Evolutionary conservation across 192 early-diverging fungal species (phyloP), one percentile per base, ranked within the genome.

Genomic region (Paraglomus brasilianum): DNA sequence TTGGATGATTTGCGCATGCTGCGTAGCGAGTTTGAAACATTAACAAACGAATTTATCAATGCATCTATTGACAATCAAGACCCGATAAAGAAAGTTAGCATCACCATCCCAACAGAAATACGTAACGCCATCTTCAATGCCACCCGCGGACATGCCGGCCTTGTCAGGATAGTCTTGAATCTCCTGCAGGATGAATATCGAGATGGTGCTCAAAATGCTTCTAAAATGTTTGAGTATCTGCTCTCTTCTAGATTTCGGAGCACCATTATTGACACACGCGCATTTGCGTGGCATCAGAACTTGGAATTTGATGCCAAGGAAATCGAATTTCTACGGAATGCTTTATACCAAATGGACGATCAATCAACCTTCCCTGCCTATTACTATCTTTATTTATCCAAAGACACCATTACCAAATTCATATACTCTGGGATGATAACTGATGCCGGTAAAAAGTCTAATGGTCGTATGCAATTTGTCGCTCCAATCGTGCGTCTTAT

Each of bases 81-180:
- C n/a, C n/a, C n/a, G n/a, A n/a, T n/a, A n/a, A 53, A 10, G 52
- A 53, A 22, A 14, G 7, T 19, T 51, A 17, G 36, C 5, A 51
- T 66, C 49, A 66, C 49, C 0, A 66, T 66, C 52, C 64, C 39
- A 21, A 9, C 49, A 10, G 15, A 1, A 1, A 10, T 66, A 51
- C 2, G 1, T 6, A 39, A 66, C 21, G 22, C 49, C 4, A 51
- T 66, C 39, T 51, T 66, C 52, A 5, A 8, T 66, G 48, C 50
- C 45, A 64, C 62, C 40, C 7, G 52, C 22, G 52, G 52, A 53
- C 52, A 53, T 53, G n/a, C 52, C 42, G 64, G 49, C 21, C n/a
- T 66, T 66, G 49, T 66, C 53, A 38, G 50, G 53, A 52, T 66
- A n/a, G 43, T 66, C 53, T 49, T 66, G 17, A 9, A 0, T 17